These are phyloP conservation scores for Phycomyces nitens DNA, from an alignment of 192 early-diverging fungal genomes.

Conservation along the genomic window DNA sequence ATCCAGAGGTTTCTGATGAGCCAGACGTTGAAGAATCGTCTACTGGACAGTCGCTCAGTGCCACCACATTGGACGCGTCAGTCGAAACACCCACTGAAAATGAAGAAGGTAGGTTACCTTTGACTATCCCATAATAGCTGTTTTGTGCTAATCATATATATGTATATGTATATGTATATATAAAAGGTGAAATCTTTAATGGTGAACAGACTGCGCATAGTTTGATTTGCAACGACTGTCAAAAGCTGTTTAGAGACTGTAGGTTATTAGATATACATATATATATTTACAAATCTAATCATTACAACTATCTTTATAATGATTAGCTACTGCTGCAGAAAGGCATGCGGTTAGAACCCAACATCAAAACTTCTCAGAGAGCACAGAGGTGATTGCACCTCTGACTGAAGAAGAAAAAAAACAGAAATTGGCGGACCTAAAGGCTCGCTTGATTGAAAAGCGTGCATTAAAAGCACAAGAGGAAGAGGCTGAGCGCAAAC, in stretches of 20 bases:
- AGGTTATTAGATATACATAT: no score
- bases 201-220: constrained; percentile 77
- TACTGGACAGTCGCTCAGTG: constrained; percentile 38
- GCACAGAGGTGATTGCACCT: constrained; percentile 71
- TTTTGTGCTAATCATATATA: no score
- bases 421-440: constrained; percentile 66
- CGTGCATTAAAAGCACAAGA: constrained; percentile 55
- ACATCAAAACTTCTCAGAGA: constrained; percentile 77
- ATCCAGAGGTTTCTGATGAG: constrained; percentile 71
- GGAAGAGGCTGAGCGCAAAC: constrained; percentile 67
- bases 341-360: constrained; percentile 69
- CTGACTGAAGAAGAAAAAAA: constrained; percentile 78
- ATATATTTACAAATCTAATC: no score
- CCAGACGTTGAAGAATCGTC: constrained; percentile 45
- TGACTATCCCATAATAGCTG: no score
- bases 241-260: constrained; percentile 74
- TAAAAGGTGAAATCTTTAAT: constrained; percentile 57
- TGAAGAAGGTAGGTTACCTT: constrained; percentile 31
- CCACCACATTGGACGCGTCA: constrained; percentile 14
- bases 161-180: no score
- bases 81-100: constrained; percentile 15
- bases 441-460: constrained; percentile 58
- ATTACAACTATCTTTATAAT: no score
- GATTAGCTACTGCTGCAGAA: constrained; percentile 67
- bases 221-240: constrained; percentile 80